Evolutionary conservation across 208 protist genomes (phyloP).

Genomic region (Trichomonas tenax): DNA sequence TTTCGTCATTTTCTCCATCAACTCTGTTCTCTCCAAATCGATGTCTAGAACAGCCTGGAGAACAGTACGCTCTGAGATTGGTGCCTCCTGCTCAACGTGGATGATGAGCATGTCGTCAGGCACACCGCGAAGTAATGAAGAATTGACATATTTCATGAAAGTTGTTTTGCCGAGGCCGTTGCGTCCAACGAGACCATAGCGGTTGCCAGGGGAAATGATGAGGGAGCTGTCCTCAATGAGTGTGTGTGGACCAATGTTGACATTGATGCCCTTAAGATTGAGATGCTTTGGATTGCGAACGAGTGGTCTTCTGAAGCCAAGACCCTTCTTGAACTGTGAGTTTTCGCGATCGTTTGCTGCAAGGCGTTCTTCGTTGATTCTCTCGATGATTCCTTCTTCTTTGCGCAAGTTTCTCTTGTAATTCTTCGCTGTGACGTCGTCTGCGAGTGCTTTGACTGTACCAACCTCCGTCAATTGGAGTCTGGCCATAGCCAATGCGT

Average conservation of each 20-base stretch:
- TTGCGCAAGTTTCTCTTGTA: neutral
- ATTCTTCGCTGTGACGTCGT: neutral
- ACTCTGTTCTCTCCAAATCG: neutral
- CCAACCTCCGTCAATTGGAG: neutral
- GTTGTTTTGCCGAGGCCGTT: constrained; percentile 18
- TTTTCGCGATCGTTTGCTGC: neutral
- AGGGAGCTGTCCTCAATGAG: neutral
- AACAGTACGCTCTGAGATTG: neutral
- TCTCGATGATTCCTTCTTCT: neutral
- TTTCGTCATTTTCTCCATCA: neutral
- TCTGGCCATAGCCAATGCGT: neutral
- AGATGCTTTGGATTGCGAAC: neutral
- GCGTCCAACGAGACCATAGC: neutral
- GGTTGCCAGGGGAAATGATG: neutral
- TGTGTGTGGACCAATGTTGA: neutral
- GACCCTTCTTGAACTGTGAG: neutral
- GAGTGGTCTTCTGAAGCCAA: neutral
- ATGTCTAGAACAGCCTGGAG: neutral
- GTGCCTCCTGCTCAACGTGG: constrained; percentile 18
- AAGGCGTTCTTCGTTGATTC: neutral
- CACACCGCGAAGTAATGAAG: neutral
- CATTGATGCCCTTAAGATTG: neutral
- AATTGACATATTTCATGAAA: neutral
- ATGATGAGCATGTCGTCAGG: neutral
- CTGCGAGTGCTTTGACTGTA: neutral